These are phyloP conservation scores for Wickerhamiella nectarea DNA, from an alignment of 805 yeast genomes.

Conservation along the genomic window DNA sequence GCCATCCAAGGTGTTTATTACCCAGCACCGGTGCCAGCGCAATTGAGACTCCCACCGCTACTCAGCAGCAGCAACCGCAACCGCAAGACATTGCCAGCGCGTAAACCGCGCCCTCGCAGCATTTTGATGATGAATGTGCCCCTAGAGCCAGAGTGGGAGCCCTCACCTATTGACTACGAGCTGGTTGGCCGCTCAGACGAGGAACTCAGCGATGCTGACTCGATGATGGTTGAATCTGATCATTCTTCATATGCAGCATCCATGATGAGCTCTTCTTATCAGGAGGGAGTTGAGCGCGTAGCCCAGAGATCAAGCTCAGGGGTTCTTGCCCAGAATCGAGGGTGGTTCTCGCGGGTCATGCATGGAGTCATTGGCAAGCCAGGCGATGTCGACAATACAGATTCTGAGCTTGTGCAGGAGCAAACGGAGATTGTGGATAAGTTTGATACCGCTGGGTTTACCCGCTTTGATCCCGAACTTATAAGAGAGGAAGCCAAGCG, in stretches of 20 bases:
- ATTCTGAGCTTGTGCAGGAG: constrained; percentile 12
- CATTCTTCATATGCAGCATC: constrained; percentile 23
- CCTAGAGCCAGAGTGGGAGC: constrained; percentile 17
- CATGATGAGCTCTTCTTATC: constrained; percentile 20
- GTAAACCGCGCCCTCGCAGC: constrained; percentile 5
- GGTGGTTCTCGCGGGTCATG: constrained; percentile 9
- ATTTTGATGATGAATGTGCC: constrained; percentile 11
- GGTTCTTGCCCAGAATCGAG: background rate
- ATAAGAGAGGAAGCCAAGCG: constrained; percentile 19
- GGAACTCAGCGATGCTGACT: constrained; percentile 2
- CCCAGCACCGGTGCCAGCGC: constrained; percentile 28
- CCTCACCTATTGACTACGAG: constrained; percentile 16
- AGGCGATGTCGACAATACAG: constrained; percentile 12
- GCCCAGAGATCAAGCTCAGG: background rate
- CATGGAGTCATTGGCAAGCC: constrained; percentile 12
- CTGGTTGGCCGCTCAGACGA: constrained; percentile 2
- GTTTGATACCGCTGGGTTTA: constrained; percentile 21
- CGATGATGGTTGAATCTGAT: constrained; percentile 8
- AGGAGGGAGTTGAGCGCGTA: constrained; percentile 8
- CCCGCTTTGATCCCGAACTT: constrained; percentile 20
- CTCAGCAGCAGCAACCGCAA: constrained; percentile 16
- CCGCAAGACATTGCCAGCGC: constrained; percentile 1
- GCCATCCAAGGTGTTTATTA: constrained; percentile 19
- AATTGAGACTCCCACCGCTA: constrained; percentile 25
- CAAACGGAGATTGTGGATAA: constrained; percentile 5